Base-by-base conservation (phyloP, 2,329 filamentous ascomycete species). In the Blumeriella jaapii region DNA sequence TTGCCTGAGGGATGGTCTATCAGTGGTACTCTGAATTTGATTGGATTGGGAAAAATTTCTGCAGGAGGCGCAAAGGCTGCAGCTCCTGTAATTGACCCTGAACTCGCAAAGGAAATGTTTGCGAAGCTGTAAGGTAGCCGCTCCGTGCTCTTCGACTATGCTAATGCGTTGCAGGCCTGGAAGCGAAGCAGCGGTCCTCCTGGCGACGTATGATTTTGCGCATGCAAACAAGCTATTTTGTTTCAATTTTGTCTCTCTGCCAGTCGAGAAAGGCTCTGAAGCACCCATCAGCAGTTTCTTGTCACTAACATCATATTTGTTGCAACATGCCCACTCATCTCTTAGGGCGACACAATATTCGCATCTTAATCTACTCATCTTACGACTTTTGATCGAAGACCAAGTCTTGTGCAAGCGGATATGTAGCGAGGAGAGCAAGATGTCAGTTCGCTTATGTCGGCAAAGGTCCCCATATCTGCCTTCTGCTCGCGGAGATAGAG, bases 211-310 rank as follows among this genome's bases (percentile, higher is more conserved):
- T 56, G 91, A 96, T 56, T 96, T 96, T 55, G 77, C 78, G 3
- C 82, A 93, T 54, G 82, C 87, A 20, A 98, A 96, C 63, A 96
- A 95, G 60, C 68, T 95, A 6, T 96, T 98, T 59, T 89, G 84
- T 57, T 81, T 83, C 56, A 87, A 81, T 49, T 61, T 98, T 27
- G 74, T 94, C 33, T 78, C 74, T 2, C 55, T 75, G 15, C 54
- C 70, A 5, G 60, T 75, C 1, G 74, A 77, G 31, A 78, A 78
- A 48, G 72, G 67, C 26, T 67, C 73, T 31, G 78, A 89, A 50
- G 71, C 78, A 1, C 82, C 87, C 0, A 78, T 98, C 44, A 75
- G 80, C 29, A 78, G 74, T 48, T 93, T 89, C 54, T 63, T 96
- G 17, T 96, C 89, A 0, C 67, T 94, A 27, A 82, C 83, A 3